A percentile compares a stretch with the other conserved stretches of the same genome.
These are phyloP conservation scores for Gossypium arboreum DNA, from an alignment of 345 rosid species.

Conservation along the genomic window DNA sequence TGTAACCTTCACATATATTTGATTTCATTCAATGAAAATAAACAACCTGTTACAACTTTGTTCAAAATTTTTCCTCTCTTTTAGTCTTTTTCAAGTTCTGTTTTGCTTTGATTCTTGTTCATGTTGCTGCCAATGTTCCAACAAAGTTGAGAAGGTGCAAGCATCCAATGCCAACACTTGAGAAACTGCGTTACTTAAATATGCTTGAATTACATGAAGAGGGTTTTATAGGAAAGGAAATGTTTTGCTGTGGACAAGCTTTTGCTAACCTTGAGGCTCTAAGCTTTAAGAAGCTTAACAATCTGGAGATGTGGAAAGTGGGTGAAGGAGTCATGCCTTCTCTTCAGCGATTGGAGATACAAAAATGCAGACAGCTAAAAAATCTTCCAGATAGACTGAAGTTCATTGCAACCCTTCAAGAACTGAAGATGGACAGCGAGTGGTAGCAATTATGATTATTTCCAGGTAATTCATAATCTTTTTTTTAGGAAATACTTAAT, in stretches of 20 bases:
- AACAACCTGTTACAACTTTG: too few relatives aligned
- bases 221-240: background rate
- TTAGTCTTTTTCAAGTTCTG: too few relatives aligned
- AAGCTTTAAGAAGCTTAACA: background rate
- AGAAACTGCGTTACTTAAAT: background rate
- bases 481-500: background rate
- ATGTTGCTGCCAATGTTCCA: too few relatives aligned
- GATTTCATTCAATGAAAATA: too few relatives aligned
- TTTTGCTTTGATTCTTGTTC: too few relatives aligned
- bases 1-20: too few relatives aligned
- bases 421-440: slow-evolving; percentile 17
- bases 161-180: slow-evolving; percentile 11
- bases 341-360: slow-evolving; percentile 14
- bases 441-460: background rate
- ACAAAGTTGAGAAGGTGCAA: background rate
- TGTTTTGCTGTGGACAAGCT: slow-evolving; percentile 20
- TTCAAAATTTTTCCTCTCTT: too few relatives aligned
- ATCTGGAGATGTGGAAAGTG: slow-evolving; percentile 21
- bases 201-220: background rate
- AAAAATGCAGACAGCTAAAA: slow-evolving; percentile 11
- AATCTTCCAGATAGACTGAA: slow-evolving; percentile 23
- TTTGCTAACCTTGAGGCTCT: slow-evolving; percentile 19
- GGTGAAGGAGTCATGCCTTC: background rate
- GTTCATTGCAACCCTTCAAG: slow-evolving; percentile 21
- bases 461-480: background rate